phyloP scores from a whole-genome alignment of 179 eudicot species.

The Actinidia chinensis region DNA sequence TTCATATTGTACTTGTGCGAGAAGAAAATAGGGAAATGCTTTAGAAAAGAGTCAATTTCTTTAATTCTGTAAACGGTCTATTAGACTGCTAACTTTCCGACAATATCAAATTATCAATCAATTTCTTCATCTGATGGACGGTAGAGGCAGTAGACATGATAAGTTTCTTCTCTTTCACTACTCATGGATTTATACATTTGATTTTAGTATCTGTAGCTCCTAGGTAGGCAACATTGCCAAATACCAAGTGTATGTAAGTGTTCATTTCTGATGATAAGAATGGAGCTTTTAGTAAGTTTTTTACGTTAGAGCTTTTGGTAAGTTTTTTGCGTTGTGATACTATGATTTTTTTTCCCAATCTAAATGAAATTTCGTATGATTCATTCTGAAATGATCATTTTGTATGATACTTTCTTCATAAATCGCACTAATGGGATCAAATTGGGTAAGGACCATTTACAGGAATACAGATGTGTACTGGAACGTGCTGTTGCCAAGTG shows the following conservation, averaged over 20 bases:
- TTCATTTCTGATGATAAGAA: no score
- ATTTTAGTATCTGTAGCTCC: not conserved
- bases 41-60: not conserved
- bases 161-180: constrained; percentile 10
- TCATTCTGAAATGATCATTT: not conserved
- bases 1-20: not conserved
- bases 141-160: not conserved
- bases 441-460: not conserved
- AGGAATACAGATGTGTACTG: not conserved
- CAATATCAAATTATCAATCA: not conserved
- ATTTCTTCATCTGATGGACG: not conserved
- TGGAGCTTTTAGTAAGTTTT: no score
- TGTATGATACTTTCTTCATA: not conserved
- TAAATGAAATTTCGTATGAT: not conserved
- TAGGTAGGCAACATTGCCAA: not conserved
- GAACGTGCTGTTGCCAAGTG: constrained; percentile 1
- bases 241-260: no score
- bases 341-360: not conserved
- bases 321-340: not conserved
- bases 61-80: not conserved
- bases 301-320: not conserved
- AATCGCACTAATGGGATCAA: not conserved
- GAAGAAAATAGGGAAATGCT: not conserved
- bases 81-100: not conserved
- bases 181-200: not conserved